Evolutionary conservation across 345 rosid species (phyloP).

Genomic region (Noccaea bulbosa): DNA sequence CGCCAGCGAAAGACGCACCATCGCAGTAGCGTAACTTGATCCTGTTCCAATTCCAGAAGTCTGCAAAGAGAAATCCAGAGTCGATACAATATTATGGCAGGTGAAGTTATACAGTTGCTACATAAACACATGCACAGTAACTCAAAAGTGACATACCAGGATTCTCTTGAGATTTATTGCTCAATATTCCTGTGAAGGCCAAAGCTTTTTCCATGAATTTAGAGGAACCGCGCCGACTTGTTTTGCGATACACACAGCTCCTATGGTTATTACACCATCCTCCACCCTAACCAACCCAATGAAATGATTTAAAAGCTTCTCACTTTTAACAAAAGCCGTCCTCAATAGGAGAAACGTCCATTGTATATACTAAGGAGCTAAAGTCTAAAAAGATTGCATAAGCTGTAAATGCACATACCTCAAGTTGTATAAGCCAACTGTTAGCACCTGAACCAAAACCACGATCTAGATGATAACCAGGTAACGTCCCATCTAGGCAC

Average conservation of each 20-base stretch:
- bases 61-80: slow-evolving; percentile 45
- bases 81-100: not conserved
- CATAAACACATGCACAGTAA: not conserved
- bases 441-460: slow-evolving; percentile 80
- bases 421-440: slow-evolving; percentile 89
- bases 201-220: slow-evolving; percentile 71
- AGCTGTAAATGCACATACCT: slow-evolving; percentile 51
- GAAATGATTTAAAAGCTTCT: no score
- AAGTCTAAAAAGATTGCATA: not conserved
- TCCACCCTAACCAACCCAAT: slow-evolving; percentile 63
- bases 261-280: slow-evolving; percentile 77
- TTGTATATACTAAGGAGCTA: not conserved
- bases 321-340: not conserved
- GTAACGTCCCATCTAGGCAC: slow-evolving; percentile 87
- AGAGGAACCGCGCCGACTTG: slow-evolving; percentile 80
- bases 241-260: slow-evolving; percentile 71
- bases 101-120: not conserved
- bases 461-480: slow-evolving; percentile 82
- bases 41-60: slow-evolving; percentile 96
- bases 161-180: slow-evolving; percentile 79
- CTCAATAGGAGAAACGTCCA: slow-evolving; percentile 11
- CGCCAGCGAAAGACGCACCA: slow-evolving; percentile 95
- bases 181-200: slow-evolving; percentile 74
- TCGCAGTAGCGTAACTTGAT: slow-evolving; percentile 88
- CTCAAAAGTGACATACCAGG: slow-evolving; percentile 57